Evolutionary conservation across 1,139 yeast species (phyloP), one percentile per base, ranked within the genome.

Genomic region (Pichia sp.): DNA sequence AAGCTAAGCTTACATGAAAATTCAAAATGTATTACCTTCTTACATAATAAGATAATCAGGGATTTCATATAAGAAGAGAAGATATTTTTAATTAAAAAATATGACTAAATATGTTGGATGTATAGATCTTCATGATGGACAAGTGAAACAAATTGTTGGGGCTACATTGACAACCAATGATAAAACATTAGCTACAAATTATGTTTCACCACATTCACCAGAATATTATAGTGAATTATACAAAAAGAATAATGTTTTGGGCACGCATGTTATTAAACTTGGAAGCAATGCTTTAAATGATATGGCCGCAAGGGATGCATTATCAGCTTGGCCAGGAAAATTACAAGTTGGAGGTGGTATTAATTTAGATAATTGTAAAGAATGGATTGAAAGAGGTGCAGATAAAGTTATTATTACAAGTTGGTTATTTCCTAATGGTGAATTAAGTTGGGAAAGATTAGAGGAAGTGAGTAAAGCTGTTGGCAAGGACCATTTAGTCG

Each of bases 331-430:
- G 90, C 95, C 95, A 0, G 59, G 65, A 4, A 65, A 69, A 26
- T 66, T 92, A 37, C 98, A 92, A 64, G 75, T 92, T 6, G 98
- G 98, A 1, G 98, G 98, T 20, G 97, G 98, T 0, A 87, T 92
- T 52, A 87, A 70, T 49, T 71, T 70, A 27, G 69, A 69, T 1
- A 92, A 92, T 63, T 96, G 97, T 1, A 49, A 69, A 47, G 60
- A 67, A 22, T 92, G 98, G 98, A 65, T 87, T 26, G 73, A 73
- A 12, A 47, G 41, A 10, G 78, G 83, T 22, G 96, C 96, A 0
- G 72, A 82, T 4, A 89, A 87, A 61, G 87, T 92, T 16, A 92
- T 92, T 45, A 79, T 94, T n/a, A 92, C 98, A 1, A 84, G 95
- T 46, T 90, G 92, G 83, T 66, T 92, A 37, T 92, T 92, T 63